Evolutionary conservation across 306 rosid genomes (phyloP), one percentile per base, ranked within the genome.

Genomic region (Trifolium repens): DNA sequence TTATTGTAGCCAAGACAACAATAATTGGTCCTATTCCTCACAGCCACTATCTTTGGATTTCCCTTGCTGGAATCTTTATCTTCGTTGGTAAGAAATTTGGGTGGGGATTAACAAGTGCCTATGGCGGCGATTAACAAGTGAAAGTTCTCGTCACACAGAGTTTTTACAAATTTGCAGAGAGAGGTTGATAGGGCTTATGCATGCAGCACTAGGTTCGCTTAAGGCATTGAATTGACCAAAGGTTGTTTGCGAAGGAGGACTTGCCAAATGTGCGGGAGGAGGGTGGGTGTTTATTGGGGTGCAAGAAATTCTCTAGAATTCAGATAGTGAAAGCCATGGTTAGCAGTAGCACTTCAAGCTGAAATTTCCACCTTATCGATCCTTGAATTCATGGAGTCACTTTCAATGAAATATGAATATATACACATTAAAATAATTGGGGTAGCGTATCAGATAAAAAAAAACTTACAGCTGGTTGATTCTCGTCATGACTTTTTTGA

Each of bases 311-410:
- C 15, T 43, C 49, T 43, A 43, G 49, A 43, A 43, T 43, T 43
- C 10, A 43, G 49, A 15, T 43, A 11, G 49, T 13, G 1, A 11
- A 43, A 43, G 1, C 49, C 15, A 3, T 43, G 15, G 15, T 10
- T 43, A 43, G 49, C 49, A 43, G 2, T 43, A 43, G 49, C 49
- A 43, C 1, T 34, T 34, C 37, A 34, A 34, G 67, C 67, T 43
- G 47, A 67, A 19, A 15, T 53, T 53, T 77, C 67, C 3, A 34
- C 60, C 46, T 37, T 26, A 32, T 77, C 19, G 5, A 17, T 7
- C 54, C 77, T 71, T 63, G 72, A 40, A n/a, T 52, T 52, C 60
- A 40, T 40, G 40, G 61, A 30, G 53, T 44, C 47, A 11, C 47
- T 55, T 68, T 77, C 14, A 15, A 32, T 32, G 32, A 47, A 60